Conservation (phyloP, 192 early-diverging fungal species). For the Gamsiella multidivaricata region DNA sequence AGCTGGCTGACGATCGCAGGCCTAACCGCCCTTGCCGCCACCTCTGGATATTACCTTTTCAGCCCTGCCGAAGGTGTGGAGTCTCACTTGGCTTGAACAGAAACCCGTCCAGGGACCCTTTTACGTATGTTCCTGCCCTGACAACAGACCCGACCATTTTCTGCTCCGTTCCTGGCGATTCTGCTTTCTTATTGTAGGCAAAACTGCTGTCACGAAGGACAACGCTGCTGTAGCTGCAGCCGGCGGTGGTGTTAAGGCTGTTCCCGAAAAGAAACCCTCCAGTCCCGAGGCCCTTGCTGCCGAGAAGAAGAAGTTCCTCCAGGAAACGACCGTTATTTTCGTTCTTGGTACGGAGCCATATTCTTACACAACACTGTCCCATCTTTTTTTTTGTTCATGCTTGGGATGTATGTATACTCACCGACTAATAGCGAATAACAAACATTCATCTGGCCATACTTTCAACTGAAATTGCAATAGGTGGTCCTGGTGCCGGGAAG, state of each 20-base stretch:
- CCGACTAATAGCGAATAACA: too few species aligned
- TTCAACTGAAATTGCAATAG: too few species aligned
- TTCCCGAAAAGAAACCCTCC: slow-evolving; percentile 17
- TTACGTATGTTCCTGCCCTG: slow-evolving; percentile 2
- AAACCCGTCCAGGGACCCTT: neutral
- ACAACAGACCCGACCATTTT: neutral
- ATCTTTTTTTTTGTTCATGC: neutral
- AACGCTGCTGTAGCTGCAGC: slow-evolving; percentile 4
- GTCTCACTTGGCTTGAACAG: neutral
- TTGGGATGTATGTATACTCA: too few species aligned
- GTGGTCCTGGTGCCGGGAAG: slow-evolving; percentile 91
- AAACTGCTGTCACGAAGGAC: slow-evolving; percentile 17
- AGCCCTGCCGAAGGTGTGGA: slow-evolving; percentile 46
- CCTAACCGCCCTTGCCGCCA: slow-evolving; percentile 41
- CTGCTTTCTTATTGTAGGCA: neutral
- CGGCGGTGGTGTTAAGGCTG: too few species aligned
- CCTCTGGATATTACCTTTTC: slow-evolving; percentile 52
- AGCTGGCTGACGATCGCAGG: slow-evolving; percentile 46
- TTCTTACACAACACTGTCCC: neutral
- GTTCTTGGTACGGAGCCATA: slow-evolving; percentile 79
- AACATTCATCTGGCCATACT: too few species aligned
- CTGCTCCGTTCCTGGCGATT: neutral
- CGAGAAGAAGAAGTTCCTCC: slow-evolving; percentile 47
- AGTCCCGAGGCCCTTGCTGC: slow-evolving; percentile 7
- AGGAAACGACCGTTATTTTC: slow-evolving; percentile 83